Base-by-base conservation (phyloP, 352 stramenopile species). In the Stephanocyclus meneghinianus region DNA sequence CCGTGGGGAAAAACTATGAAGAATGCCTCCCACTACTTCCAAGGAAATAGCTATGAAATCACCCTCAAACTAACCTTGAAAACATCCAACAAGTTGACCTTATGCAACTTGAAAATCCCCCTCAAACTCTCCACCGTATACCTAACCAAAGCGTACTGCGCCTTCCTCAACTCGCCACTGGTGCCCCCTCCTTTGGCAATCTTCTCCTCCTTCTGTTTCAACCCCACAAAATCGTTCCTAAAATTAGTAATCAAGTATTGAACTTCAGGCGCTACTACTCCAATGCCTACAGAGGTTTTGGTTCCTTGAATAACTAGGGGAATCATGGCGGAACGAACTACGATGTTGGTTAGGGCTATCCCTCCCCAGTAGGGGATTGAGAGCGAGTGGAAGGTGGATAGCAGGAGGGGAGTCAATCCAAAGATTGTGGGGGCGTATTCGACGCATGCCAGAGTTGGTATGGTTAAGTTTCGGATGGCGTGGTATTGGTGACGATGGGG, bases 191-290 rank as follows among this genome's bases (percentile, higher is more conserved):
- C 45, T 18, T 10, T 45, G 32, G 21, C 29, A 48, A n/a, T 15
- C 40, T 7, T 13, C 6, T 45, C 50, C 50, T 64, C 42, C 60
- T 35, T 67, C 15, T 18, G 18, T 32, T 65, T 68, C 51, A 90
- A 71, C 48, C 72, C 79, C 53, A 77, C 80, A 11, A 90, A 76
- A 81, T 92, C 86, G 51, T 85, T 86, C 16, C 80, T 73, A 75
- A 90, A 92, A 9, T 84, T 72, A 11, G 69, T 86, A 10, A 91
- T 61, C 32, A 92, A 66, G 60, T 92, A 93, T 59, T 91, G 84
- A 11, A 93, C 66, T 79, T 93, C 88, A 9, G 86, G 86, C 11
- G 81, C 74, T 0, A 92, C 85, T 50, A 86, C 90, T 21, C 76
- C 84, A 76, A 91, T 90, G 16, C 74, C 70, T 13, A 85, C 67